Evolutionary conservation across 495 filamentous ascomycete species (phyloP).

Genomic region (Tuber melanosporum): DNA sequence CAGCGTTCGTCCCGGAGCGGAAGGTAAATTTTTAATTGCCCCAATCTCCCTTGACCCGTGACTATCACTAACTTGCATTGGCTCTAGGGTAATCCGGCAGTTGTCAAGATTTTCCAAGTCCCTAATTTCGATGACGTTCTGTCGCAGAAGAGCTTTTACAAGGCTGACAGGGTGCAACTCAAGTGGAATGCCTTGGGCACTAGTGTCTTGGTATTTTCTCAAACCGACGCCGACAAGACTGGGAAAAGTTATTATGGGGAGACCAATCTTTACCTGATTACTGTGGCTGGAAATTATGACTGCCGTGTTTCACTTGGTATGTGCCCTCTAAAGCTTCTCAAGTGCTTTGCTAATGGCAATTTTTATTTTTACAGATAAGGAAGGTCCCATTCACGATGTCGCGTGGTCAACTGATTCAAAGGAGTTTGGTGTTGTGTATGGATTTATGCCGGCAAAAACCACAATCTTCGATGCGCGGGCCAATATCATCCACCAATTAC

Average conservation of each 20-base stretch:
- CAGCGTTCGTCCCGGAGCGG: constrained; percentile 87
- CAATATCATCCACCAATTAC: constrained; percentile 70
- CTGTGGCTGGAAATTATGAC: constrained; percentile 84
- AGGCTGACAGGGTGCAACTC: constrained; percentile 95
- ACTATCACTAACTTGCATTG: constrained; percentile 14
- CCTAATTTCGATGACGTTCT: constrained; percentile 72
- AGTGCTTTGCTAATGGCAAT: constrained; percentile 12
- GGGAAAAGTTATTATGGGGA: constrained; percentile 99
- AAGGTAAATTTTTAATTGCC: constrained; percentile 54
- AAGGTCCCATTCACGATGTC: constrained; percentile 96
- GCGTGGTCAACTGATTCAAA: constrained; percentile 95
- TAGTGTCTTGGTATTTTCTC: constrained; percentile 85
- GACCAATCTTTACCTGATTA: constrained; percentile 92
- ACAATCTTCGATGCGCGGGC: constrained; percentile 90
- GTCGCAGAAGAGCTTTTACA: constrained; percentile 98
- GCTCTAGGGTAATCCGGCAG: constrained; percentile 72
- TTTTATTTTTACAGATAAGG: constrained; percentile 62
- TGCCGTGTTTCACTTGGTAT: constrained; percentile 75
- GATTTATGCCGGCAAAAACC: constrained; percentile 95
- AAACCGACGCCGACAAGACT: constrained; percentile 95
- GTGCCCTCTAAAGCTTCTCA: constrained; percentile 6
- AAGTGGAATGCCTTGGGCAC: constrained; percentile 95
- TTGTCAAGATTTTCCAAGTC: constrained; percentile 89
- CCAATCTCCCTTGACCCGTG: background rate
- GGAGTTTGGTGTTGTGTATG: constrained; percentile 95